A percentile compares a stretch with the other conserved stretches of the same genome.
phyloP scores from a whole-genome alignment of 2,329 filamentous ascomycete genomes.

The Colletotrichum theobromicola region DNA sequence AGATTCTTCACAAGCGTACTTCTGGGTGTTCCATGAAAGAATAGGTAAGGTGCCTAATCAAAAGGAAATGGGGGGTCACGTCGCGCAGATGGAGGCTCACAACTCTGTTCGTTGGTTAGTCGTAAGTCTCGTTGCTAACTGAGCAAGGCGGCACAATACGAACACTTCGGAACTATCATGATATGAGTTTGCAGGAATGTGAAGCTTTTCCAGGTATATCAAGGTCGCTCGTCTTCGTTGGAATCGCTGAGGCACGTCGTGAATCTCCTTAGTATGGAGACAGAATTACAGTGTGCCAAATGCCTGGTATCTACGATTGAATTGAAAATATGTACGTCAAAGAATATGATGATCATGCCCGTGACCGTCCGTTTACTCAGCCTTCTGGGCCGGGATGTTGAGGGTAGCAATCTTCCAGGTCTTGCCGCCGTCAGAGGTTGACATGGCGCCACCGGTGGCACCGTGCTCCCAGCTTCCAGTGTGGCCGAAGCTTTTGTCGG shows the following conservation, averaged over 20 bases:
- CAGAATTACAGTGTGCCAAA: rapidly evolving
- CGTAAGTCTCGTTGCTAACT: too few relatives aligned
- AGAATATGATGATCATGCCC: not conserved
- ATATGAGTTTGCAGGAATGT: too few relatives aligned
- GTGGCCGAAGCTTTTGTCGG: not conserved
- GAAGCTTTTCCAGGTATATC: not conserved
- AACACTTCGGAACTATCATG: too few relatives aligned
- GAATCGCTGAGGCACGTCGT: not conserved
- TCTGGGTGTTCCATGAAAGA: not conserved
- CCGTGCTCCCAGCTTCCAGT: not conserved
- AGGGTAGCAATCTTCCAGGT: not conserved
- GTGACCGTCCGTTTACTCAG: not conserved
- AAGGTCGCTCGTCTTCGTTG: not conserved
- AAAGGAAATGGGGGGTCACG: too few relatives aligned
- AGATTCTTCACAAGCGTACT: too few relatives aligned
- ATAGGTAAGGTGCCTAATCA: too few relatives aligned
- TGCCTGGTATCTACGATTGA: not conserved
- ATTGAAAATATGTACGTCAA: not conserved
- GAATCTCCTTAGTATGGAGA: not conserved
- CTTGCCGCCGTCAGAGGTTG: not conserved
- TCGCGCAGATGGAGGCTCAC: too few relatives aligned
- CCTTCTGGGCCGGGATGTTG: not conserved
- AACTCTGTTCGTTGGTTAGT: too few relatives aligned
- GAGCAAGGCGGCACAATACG: too few relatives aligned
- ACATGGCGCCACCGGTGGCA: not conserved